These are phyloP conservation scores for Daldinia eschscholtzii DNA, from an alignment of 2,329 filamentous ascomycete genomes.

Conservation along the genomic window DNA sequence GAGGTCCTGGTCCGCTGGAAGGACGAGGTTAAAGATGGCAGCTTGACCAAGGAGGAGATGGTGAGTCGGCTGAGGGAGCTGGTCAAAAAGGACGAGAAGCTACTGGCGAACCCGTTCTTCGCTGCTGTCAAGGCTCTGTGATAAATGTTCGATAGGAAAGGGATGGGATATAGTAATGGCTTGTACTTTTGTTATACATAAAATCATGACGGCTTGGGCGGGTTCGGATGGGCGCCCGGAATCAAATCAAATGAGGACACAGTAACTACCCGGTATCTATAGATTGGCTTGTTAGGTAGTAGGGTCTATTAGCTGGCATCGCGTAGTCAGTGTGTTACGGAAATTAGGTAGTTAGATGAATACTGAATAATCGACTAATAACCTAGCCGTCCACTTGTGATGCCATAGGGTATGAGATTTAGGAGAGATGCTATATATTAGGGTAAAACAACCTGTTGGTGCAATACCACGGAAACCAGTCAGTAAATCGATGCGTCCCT, in stretches of 20 bases:
- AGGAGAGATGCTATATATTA: not conserved
- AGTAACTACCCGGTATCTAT: conserved; percentile 8
- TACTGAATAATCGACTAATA: conserved; percentile 13
- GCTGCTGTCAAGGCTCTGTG: conserved; percentile 70
- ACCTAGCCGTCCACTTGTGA: conserved; percentile 1
- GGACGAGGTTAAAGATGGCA: conserved; percentile 72
- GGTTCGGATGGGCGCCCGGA: conserved; percentile 34
- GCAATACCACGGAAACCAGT: not conserved
- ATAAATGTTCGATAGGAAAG: conserved; percentile 25
- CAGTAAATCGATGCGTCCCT: not conserved
- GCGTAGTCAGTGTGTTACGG: conserved; percentile 3
- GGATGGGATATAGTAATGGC: conserved; percentile 1
- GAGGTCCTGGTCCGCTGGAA: conserved; percentile 88
- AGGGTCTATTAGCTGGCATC: conserved; percentile 22
- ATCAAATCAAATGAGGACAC: not conserved
- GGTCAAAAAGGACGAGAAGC: conserved; percentile 77
- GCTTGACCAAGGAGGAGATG: conserved; percentile 80
- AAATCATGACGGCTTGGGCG: conserved; percentile 21
- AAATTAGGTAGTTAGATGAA: not conserved
- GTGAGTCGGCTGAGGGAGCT: conserved; percentile 82
- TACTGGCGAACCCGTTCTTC: conserved; percentile 77
- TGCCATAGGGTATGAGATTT: not conserved
- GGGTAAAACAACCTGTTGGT: not conserved
- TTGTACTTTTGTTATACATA: conserved; percentile 25
- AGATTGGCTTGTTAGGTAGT: conserved; percentile 28